Base-by-base conservation (phyloP, 192 early-diverging fungal species). In the Geranomyces michiganensis region DNA sequence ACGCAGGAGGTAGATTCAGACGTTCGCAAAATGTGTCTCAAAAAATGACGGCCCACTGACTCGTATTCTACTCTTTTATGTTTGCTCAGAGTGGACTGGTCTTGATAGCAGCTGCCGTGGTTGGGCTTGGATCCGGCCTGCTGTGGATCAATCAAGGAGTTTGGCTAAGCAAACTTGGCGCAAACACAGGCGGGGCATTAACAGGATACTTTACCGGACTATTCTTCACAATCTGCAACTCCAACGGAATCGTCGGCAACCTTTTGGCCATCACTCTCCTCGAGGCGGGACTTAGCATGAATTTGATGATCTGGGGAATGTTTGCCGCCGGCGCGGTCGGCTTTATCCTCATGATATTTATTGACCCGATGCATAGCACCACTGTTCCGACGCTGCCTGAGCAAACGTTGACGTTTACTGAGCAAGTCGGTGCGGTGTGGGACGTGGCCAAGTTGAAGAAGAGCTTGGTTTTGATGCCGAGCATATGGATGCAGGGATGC, bases 81-180 rank as follows among this genome's bases (percentile, higher is more conserved):
- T 53, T n/a, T 4, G 51, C n/a, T 53, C 24, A 74, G 72, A 15
- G 33, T 1, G 59, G 14, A 13, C n/a, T 75, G 33, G 73, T 75
- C 9, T 49, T 70, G 13, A 24, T 68, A 15, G 1, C 46, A 10
- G 66, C 73, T 8, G 43, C 45, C 31, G 13, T 69, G 9, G 67
- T 70, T 14, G 73, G 73, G 4, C 21, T 75, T 17, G 73, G 67
- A 4, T 64, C 59, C 13, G 73, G 73, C 9, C 19, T 30, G 13
- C 67, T 75, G 26, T 75, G 73, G 73, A 75, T 70, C 30, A 75
- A 75, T 30, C 73, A 75, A 44, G 73, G 73, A 21, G 49, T 75
- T 9, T 75, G 68, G 67, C n/a, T 75, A 10, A 56, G 47, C 30
- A 44, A 62, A 26, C 48, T 75, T 13, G 17, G 67, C 5, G 31